These are phyloP conservation scores for Boletus speciosus DNA, from an alignment of 768 basidiomycete genomes.

Conservation along the genomic window DNA sequence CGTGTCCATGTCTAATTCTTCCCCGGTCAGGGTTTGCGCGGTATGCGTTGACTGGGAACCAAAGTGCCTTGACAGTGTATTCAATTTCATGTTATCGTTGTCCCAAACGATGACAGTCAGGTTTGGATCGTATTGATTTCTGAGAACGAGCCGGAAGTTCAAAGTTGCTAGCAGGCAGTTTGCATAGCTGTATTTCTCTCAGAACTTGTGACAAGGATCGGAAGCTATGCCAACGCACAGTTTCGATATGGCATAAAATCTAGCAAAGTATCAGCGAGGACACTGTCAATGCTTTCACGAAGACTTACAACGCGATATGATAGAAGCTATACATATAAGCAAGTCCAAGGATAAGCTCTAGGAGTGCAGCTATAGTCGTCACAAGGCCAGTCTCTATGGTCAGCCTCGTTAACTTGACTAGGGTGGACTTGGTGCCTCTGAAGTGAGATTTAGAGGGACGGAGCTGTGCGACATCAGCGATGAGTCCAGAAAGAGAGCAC, in stretches of 20 bases:
- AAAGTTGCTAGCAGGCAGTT: conserved; percentile 12
- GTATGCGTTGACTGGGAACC: background rate
- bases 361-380: conserved; percentile 8
- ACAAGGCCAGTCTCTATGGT: conserved; percentile 17
- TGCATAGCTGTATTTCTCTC: conserved; percentile 6
- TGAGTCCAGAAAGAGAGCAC: no score
- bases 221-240: background rate
- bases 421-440: background rate
- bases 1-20: background rate
- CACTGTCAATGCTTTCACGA: fast-evolving
- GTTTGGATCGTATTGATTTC: background rate
- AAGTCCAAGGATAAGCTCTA: conserved; percentile 9
- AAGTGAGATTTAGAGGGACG: background rate
- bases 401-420: conserved; percentile 7
- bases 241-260: conserved; percentile 3
- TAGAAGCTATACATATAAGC: background rate
- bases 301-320: conserved; percentile 13
- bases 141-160: conserved; percentile 6
- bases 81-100: background rate
- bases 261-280: background rate
- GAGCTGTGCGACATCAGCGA: background rate
- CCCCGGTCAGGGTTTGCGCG: background rate
- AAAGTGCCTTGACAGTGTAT: background rate
- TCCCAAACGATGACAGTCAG: background rate
- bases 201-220: background rate